Evolutionary conservation across 73 alveolate genomes (phyloP).

Genomic region (Durusdinium trenchii): DNA sequence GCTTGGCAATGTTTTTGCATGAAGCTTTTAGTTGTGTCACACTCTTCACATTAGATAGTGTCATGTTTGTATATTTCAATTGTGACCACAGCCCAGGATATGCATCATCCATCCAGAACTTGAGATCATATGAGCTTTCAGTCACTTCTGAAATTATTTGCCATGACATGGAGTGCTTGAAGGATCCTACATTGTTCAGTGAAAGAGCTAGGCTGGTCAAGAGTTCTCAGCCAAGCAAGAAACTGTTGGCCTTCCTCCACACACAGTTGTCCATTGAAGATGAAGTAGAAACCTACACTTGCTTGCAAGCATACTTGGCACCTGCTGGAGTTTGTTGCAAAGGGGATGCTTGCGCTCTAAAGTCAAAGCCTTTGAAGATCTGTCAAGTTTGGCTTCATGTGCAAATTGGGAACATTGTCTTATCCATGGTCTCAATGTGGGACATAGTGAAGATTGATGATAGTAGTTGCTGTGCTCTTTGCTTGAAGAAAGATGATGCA

Average conservation of each 20-base stretch:
- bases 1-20: not conserved
- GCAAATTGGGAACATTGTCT: not conserved
- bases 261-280: not conserved
- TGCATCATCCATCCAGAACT: not conserved
- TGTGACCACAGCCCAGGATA: not conserved
- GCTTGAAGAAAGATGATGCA: not conserved
- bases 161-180: not conserved
- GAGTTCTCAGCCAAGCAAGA: not conserved
- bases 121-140: not conserved
- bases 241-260: not conserved
- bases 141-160: not conserved
- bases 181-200: not conserved
- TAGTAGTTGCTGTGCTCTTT: not conserved
- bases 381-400: constrained; percentile 23
- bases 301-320: not conserved
- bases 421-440: not conserved
- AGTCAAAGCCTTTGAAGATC: not conserved
- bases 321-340: constrained; percentile 37
- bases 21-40: not conserved
- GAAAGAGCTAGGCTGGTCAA: not conserved
- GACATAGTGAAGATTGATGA: too few species aligned
- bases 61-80: not conserved
- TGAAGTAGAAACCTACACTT: not conserved
- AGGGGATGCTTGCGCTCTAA: not conserved
- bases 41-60: not conserved